Evolutionary conservation across 2,329 filamentous ascomycete species (phyloP), one percentile per base, ranked within the genome.

Genomic region (Diaporthe australafricana): DNA sequence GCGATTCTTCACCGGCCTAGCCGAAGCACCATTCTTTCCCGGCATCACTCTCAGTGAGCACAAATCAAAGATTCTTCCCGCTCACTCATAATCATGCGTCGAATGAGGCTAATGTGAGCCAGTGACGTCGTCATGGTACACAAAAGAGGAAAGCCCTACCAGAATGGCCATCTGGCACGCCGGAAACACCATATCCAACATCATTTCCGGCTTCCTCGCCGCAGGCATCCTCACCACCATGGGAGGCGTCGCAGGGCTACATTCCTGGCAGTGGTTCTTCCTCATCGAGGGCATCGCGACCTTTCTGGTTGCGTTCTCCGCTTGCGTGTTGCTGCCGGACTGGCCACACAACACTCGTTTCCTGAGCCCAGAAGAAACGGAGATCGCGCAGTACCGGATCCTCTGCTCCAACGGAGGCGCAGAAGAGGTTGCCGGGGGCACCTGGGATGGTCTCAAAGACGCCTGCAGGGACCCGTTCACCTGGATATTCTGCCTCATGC

Each of bases 1-100:
- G 76, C 78, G 68, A 75, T 78, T 6, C 17, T 53, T 53, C 50
- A 53, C 50, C 14, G 79, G 79, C 1, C 69, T 79, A 14, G 73
- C 75, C 20, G 78, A 81, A 68, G 79, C 77, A 4, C 78, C 78
- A 2, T 87, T 87, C 77, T 83, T 86, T 57, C 86, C 86, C 0
- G 86, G 85, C 20, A 83, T 84, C 0, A 80, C 86, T 6, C 83
- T 86, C 38, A 82, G 76, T 78, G 73, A 74, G 74, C 69, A n/a
- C 16, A 30, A 14, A 8, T 53, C n/a, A 11, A 22, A 50, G n/a
- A n/a, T n/a, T n/a, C n/a, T 25, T 22, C 5, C 25, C 11, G 12
- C 50, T 30, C 27, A 20, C 14, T 7, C 5, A 14, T 5, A 9
- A 25, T 20, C 14, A 20, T 6, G 25, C 50, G 14, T 53, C 20